Base-by-base conservation (phyloP, 2,329 filamentous ascomycete species). In the Pyrenophora graminea region DNA sequence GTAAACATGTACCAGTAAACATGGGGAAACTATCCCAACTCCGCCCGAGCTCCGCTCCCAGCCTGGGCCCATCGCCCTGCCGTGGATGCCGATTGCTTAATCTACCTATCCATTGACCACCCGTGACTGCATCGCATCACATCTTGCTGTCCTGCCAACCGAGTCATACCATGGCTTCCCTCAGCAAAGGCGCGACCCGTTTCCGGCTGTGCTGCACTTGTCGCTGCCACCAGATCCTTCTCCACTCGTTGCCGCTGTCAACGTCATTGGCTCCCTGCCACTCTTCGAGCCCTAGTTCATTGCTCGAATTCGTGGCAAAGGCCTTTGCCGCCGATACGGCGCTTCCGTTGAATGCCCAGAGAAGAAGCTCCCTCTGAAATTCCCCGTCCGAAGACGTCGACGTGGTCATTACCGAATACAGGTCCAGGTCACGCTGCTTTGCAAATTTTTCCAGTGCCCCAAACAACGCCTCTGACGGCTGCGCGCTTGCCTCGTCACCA, bases 331-430 rank as follows among this genome's bases (percentile, higher is more conserved):
- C 83, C 3, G 70, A 62, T 0, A 76, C 74, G 0, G 80, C 85
- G 3, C 69, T 68, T 1, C 79, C 74, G 21, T 77, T 81, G 1
- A 84, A 64, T 0, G 81, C 86, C 82, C 87, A 88, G 0, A 92
- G 73, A 5, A 93, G 72, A 32, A 91, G 68, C 65, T 94, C 84
- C 43, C 90, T 77, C 57, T 77, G 76, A 55, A 91, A 90, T 13
- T 76, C 66, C 0, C 81, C 83, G 0, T 73, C 74, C 0, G 79
- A 75, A 3, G 75, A 69, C 18, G 80, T 77, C 17, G 79, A 84
- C n/a, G 83, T 83, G 1, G 89, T 90, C 86, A 92, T 89, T 48
- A 92, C 75, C 8, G 79, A 79, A 7, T 81, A 82, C 8, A 92
- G 66, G 48, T 86, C 84, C n/a, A 92, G 69, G 0, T 73, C 58